Percentiles rank a stretch among this genome's conserved stretches.
Conservation (phyloP, 2,329 filamentous ascomycete genomes). For the Alternaria postmessia region DNA sequence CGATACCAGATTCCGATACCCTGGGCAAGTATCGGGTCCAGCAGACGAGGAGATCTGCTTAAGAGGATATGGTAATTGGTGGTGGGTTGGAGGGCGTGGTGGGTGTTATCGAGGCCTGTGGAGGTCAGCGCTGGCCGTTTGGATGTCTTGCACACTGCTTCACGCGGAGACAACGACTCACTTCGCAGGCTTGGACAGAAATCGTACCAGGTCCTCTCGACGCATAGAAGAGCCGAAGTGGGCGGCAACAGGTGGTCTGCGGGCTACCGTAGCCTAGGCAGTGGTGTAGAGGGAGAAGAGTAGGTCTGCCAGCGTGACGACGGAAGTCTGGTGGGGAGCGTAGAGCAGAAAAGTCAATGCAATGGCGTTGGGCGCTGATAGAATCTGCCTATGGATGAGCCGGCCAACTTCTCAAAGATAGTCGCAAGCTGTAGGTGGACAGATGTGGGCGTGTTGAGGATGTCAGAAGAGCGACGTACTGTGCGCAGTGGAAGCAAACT, state of each 20-base stretch:
- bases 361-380: slow-evolving; percentile 30
- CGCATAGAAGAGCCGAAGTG: slow-evolving; percentile 73
- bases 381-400: slow-evolving; percentile 11
- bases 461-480: slow-evolving; percentile 15
- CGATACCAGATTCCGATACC: slow-evolving; percentile 84
- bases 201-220: slow-evolving; percentile 88
- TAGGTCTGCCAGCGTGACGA: slow-evolving; percentile 48
- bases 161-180: slow-evolving; percentile 58
- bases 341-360: slow-evolving; percentile 20
- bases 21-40: slow-evolving; percentile 82
- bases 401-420: not conserved
- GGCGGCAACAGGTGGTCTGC: slow-evolving; percentile 39
- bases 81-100: slow-evolving; percentile 48
- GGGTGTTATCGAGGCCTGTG: slow-evolving; percentile 73
- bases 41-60: slow-evolving; percentile 76
- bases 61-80: slow-evolving; percentile 37
- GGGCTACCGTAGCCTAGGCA: slow-evolving; percentile 51
- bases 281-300: slow-evolving; percentile 22
- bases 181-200: slow-evolving; percentile 95
- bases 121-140: slow-evolving; percentile 20
- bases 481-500: slow-evolving; percentile 6
- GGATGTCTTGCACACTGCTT: slow-evolving; percentile 4
- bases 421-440: not conserved
- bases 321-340: slow-evolving; percentile 15
- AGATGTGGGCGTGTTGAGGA: not conserved